Evolutionary conservation across 768 basidiomycete genomes (phyloP), one percentile per base, ranked within the genome.

Genomic region (Russula earlei): DNA sequence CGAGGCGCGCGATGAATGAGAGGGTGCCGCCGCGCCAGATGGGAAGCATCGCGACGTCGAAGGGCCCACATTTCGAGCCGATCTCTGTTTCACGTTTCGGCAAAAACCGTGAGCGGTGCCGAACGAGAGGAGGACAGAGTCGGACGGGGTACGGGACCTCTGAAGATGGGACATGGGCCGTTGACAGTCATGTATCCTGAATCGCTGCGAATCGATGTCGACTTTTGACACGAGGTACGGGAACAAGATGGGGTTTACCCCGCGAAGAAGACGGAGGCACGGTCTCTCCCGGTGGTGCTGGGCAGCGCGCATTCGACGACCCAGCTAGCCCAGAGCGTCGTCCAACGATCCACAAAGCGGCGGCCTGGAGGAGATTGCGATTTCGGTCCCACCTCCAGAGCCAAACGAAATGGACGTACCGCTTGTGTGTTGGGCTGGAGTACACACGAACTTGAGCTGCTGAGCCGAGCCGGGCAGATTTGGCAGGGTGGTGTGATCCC

Each of bases 1-100:
- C 75, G 25, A 71, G 59, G 9, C 69, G 66, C 7, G 68, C 66
- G 41, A 76, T 59, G 49, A 73, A 68, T 4, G 70, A 69, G 12
- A 75, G 65, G 14, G 72, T 65, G 15, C 72, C 74, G 19, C 75
- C 75, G 10, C 73, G 68, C 75, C 75, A 75, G 29, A 75, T 74
- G 14, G 75, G 75, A 1, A 75, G 61, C 64, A 75, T 70, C 3
- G 73, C 69, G 17, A 75, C 56, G 61, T 74, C 71, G 40, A 75
- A 69, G 1, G 74, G 75, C 0, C 72, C 72, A 31, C 67, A 70
- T 53, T 65, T 66, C 7, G 66, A 51, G 2, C 75, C 75, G 40
- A 75, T 72, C 55, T 75, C 74, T 71, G 54, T 10, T 3, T 33
- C 24, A 41, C 31, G n/a, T 40, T 47, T 31, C 10, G 9, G 11